Base-by-base conservation (phyloP, 2,329 filamentous ascomycete species). In the Aspergillus floridensis region DNA sequence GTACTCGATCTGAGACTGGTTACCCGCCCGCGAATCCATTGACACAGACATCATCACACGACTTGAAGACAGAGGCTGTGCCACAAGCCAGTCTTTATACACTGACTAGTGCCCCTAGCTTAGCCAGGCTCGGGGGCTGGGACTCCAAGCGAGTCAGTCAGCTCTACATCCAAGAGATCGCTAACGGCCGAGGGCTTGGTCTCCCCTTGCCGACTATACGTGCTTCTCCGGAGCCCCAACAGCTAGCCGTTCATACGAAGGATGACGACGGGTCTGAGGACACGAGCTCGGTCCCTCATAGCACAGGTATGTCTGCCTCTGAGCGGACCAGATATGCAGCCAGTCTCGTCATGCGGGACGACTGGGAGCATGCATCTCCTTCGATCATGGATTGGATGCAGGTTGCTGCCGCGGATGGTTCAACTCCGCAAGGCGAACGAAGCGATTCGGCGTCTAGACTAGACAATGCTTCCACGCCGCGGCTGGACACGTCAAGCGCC, bases 71-170 rank as follows among this genome's bases (percentile, higher is more conserved):
- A 59, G 72, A 70, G 52, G 68, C 59, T 53, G 62, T 49, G 56
- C 69, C 77, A 32, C 77, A 78, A 54, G 75, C 79, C 54, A 69
- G 74, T 51, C 69, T 72, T 5, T 76, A 80, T 59, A 71, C 79
- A 4, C 74, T 81, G 44, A 74, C 76, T 5, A 74, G 79, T n/a
- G 81, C 82, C 11, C 82, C 82, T 14, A 79, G 80, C 54, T 70
- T 86, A 56, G 81, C 80, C n/a, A 79, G 80, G 62, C 77, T 82
- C 59, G 79, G 79, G 7, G 77, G 80, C 35, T 85, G 82, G 80
- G 81, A 82, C 54, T 81, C 82, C 1, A 82, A 80, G 58, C 81
- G 81, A 58, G 80, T 82, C 2, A 82, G 81, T 3, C 81, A 83
- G 60, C 76, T 83, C n/a, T 85, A 83, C 67, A 70, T 86, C 5